Percentiles rank a stretch among this genome's conserved stretches.
Conservation (phyloP, 108 stramenopile genomes). For the Mediolabrus comicus region DNA sequence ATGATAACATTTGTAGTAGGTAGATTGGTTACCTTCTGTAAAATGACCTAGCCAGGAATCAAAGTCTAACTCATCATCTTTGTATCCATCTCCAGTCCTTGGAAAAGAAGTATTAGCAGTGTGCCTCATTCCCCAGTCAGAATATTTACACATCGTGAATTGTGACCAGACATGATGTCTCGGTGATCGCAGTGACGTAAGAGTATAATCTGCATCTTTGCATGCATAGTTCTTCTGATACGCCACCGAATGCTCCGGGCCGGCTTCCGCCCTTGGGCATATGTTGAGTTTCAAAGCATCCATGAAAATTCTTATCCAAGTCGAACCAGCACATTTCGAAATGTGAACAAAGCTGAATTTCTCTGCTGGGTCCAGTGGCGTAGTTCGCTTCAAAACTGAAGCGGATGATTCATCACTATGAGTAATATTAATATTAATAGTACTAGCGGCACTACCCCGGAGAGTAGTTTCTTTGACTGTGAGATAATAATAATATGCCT, state of each 20-base stretch:
- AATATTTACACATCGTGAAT: slow-evolving; percentile 15
- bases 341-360: slow-evolving; percentile 21
- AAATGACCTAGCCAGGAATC: slow-evolving; percentile 16
- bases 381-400: too few relatives aligned
- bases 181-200: slow-evolving; percentile 6
- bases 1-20: slow-evolving; percentile 14
- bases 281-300: not conserved
- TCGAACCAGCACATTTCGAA: slow-evolving; percentile 9
- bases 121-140: too few relatives aligned
- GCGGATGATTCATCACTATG: too few relatives aligned
- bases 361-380: too few relatives aligned
- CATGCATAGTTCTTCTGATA: not conserved
- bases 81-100: too few relatives aligned
- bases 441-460: too few relatives aligned
- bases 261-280: not conserved
- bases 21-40: not conserved
- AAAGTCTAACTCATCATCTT: slow-evolving; percentile 9
- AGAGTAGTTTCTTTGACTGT: too few relatives aligned
- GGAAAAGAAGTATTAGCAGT: too few relatives aligned
- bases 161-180: slow-evolving; percentile 16
- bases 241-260: slow-evolving; percentile 5
- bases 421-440: too few relatives aligned
- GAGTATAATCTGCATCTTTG: slow-evolving; percentile 1
- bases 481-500: too few relatives aligned
- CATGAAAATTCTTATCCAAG: slow-evolving; percentile 7